Evolutionary conservation across 2,329 filamentous ascomycete species (phyloP), one percentile per base, ranked within the genome.

Genomic region (Fusarium pseudoanthophilum): DNA sequence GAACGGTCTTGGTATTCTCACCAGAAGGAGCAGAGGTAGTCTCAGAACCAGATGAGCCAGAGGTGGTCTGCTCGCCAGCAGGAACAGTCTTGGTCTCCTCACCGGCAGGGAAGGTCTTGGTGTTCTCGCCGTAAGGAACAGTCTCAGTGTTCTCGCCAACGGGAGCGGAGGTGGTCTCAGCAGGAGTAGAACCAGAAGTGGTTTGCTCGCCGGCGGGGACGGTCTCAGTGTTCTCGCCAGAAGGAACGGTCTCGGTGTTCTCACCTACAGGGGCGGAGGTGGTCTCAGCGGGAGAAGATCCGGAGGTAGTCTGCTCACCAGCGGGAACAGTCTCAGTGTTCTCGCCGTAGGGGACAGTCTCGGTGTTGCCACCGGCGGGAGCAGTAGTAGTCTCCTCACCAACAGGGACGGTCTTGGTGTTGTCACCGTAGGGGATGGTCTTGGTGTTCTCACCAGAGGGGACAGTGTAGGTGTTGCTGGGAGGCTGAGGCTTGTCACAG

Each of bases 281-380:
- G 62, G 84, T 79, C 6, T 80, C 77, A 55, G 87, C 88, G 64
- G 83, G 83, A 82, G 87, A 78, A 88, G 80, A 57, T 85, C 87
- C 56, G 11, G 69, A 64, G 7, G 60, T 75, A 20, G 66, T 73
- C 59, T 71, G 39, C 63, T 68, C 72, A 18, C 45, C n/a, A 18
- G 42, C 55, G 9, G 73, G 70, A 7, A 60, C 67, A 34, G 74
- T 64, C 43, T 60, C 30, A 60, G 59, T 64, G 18, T 48, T 52
- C 57, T 60, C 70, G 4, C 28, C 63, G 7, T 15, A 52, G 21
- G 65, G 57, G 59, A 52, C 36, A 30, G 67, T 58, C 53, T 70
- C 30, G 45, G 86, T 88, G 82, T 85, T 85, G n/a, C 86, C 89
- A 70, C 89, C 87, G 10, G 28, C 30, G 14, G 37, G 87, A 88